phyloP scores from a whole-genome alignment of 1,284 basidiomycete genomes.

The Gymnopus androsaceus region DNA sequence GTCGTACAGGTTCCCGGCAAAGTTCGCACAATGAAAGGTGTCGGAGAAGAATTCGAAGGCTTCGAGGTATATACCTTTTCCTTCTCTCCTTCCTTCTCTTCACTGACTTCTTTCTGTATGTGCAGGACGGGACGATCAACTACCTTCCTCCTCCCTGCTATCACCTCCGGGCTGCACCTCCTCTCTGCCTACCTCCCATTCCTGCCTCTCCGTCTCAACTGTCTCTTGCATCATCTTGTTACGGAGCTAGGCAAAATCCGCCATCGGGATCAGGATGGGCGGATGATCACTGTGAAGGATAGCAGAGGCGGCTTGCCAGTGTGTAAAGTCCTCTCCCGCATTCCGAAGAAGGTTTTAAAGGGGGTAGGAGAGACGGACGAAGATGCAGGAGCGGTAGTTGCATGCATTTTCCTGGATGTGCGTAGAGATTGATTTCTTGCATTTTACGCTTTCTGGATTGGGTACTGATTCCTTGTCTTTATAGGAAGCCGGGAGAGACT shows the following conservation, averaged over 20 bases:
- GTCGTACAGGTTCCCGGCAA: constrained; percentile 78
- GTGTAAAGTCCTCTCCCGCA: constrained; percentile 63
- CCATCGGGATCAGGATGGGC: not conserved
- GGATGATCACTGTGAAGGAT: constrained; percentile 26
- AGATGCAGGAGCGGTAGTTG: constrained; percentile 66
- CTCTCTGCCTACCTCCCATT: constrained; percentile 76
- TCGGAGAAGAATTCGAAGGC: constrained; percentile 59
- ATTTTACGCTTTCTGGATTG: not conserved
- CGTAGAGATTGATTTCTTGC: constrained; percentile 29
- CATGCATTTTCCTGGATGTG: constrained; percentile 66
- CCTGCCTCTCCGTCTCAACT: constrained; percentile 71
- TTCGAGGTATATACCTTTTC: constrained; percentile 62
- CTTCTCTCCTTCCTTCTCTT: not conserved
- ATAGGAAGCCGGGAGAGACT: constrained; percentile 63
- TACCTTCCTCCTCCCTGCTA: constrained; percentile 72
- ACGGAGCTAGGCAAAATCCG: constrained; percentile 54
- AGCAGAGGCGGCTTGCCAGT: constrained; percentile 40
- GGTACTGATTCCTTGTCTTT: not conserved
- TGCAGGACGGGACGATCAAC: constrained; percentile 81
- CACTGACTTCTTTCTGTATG: not conserved
- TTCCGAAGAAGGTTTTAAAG: constrained; percentile 54
- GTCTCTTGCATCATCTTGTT: constrained; percentile 59
- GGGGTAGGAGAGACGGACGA: constrained; percentile 60
- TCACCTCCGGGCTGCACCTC: constrained; percentile 74
- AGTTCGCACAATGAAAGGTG: constrained; percentile 7